These are phyloP conservation scores for Moniliella sp. DNA, from an alignment of 1,284 basidiomycete species.

Conservation along the genomic window DNA sequence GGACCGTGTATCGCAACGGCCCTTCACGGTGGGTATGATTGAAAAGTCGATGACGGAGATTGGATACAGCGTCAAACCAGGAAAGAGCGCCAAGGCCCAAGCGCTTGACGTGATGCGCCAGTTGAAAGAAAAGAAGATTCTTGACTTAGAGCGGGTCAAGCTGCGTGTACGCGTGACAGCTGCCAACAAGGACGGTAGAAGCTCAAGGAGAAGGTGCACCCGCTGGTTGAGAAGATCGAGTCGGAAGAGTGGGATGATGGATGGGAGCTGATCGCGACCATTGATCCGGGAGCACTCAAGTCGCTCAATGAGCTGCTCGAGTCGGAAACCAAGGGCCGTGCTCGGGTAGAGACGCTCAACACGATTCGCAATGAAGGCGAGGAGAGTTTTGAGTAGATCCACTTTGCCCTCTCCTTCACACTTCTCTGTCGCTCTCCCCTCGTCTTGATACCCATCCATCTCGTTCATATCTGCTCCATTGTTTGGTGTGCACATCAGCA, in stretches of 20 bases:
- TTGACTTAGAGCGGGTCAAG: constrained; percentile 71
- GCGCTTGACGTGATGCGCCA: constrained; percentile 69
- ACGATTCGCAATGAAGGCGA: constrained; percentile 18
- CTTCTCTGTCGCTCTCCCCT: not conserved
- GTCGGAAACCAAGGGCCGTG: constrained; percentile 59
- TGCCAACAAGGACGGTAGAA: constrained; percentile 51
- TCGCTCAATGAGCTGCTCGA: constrained; percentile 70
- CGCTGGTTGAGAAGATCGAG: constrained; percentile 61
- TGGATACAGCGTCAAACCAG: constrained; percentile 67
- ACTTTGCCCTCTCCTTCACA: not conserved
- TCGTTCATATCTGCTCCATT: not conserved
- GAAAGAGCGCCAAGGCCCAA: constrained; percentile 59
- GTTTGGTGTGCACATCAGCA: too few species aligned
- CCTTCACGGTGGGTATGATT: constrained; percentile 82
- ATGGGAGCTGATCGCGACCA: constrained; percentile 70
- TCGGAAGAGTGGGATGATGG: constrained; percentile 54
- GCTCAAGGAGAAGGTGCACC: constrained; percentile 51
- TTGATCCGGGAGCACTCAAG: constrained; percentile 77
- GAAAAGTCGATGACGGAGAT: constrained; percentile 93
- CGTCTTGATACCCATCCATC: not conserved
- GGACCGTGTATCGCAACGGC: constrained; percentile 65
- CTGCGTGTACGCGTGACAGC: constrained; percentile 75
- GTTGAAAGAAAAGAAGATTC: constrained; percentile 47
- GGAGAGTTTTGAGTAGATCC: constrained; percentile 6
- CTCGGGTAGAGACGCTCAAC: constrained; percentile 40